phyloP scores from a whole-genome alignment of 208 protist genomes.

The Strigomonas galati region DNA sequence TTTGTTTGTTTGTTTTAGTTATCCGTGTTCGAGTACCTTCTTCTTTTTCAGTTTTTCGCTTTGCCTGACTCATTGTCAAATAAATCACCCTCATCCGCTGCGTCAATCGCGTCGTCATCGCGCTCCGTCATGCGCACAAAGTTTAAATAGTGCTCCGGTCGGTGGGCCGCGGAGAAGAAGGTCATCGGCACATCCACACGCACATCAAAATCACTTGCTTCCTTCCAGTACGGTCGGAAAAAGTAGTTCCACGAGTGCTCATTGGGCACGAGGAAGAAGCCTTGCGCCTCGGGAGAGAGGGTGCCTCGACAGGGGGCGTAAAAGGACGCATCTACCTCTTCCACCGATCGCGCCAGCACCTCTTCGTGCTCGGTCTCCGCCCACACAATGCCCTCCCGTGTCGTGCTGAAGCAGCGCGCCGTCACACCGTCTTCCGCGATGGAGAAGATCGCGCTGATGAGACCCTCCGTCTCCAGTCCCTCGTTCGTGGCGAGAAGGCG shows the following conservation, averaged over 20 bases:
- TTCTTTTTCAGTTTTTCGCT: background rate
- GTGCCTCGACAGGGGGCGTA: conserved; percentile 55
- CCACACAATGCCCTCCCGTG: conserved; percentile 75
- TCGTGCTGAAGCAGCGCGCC: conserved; percentile 77
- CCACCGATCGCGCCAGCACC: conserved; percentile 51
- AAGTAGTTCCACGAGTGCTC: conserved; percentile 84
- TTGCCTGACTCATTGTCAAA: conserved; percentile 20
- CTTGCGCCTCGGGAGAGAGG: conserved; percentile 52
- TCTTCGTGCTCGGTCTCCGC: conserved; percentile 45
- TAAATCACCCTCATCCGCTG: conserved; percentile 59
- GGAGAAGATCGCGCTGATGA: conserved; percentile 39
- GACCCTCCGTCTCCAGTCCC: conserved; percentile 42
- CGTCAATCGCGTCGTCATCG: conserved; percentile 48
- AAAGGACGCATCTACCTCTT: conserved; percentile 48
- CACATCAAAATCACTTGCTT: conserved; percentile 75
- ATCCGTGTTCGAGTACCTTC: background rate
- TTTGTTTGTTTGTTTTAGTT: background rate
- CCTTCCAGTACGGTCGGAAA: conserved; percentile 77
- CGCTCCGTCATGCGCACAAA: conserved; percentile 59
- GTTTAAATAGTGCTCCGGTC: conserved; percentile 84
- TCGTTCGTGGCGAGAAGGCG: conserved; percentile 67
- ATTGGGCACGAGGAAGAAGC: conserved; percentile 79
- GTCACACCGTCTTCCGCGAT: conserved; percentile 66
- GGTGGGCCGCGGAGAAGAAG: conserved; percentile 75
- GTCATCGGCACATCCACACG: conserved; percentile 53